Percentiles rank a stretch among this genome's conserved stretches.
These are phyloP conservation scores for Monosporozyma aerobia DNA, from an alignment of 805 yeast genomes.

Conservation along the genomic window DNA sequence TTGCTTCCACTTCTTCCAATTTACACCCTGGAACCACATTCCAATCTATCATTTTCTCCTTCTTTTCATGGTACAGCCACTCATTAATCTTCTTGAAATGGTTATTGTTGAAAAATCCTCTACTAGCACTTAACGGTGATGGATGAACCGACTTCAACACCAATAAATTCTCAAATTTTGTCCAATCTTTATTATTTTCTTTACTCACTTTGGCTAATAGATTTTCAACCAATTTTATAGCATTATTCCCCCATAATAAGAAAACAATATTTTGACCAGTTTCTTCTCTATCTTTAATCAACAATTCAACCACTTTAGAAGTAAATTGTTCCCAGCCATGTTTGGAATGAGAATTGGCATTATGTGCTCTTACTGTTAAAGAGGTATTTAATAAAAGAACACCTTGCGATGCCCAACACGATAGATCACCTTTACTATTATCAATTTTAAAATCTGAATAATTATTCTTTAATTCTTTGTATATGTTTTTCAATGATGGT, in stretches of 20 bases:
- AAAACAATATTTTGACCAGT: conserved; percentile 51
- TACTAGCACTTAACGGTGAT: conserved; percentile 86
- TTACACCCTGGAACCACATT: conserved; percentile 30
- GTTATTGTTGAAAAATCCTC: conserved; percentile 61
- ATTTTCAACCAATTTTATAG: conserved; percentile 48
- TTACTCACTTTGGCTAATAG: conserved; percentile 21
- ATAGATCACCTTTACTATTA: conserved; percentile 47
- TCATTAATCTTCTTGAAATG: conserved; percentile 72
- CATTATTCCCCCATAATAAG: conserved; percentile 78
- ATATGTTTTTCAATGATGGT: conserved; percentile 79
- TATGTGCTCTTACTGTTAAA: conserved; percentile 84
- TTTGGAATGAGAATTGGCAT: conserved; percentile 85
- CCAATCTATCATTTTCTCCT: conserved; percentile 57
- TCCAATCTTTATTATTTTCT: conserved; percentile 1
- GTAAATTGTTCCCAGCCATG: conserved; percentile 93
- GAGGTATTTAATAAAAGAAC: conserved; percentile 82
- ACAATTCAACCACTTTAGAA: conserved; percentile 48
- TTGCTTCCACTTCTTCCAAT: conserved; percentile 16
- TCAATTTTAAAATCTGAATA: conserved; percentile 59
- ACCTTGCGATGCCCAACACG: conserved; percentile 81
- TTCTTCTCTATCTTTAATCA: conserved; percentile 41
- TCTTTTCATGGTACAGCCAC: conserved; percentile 47
- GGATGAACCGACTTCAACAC: conserved; percentile 82
- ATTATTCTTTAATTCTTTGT: conserved; percentile 63
- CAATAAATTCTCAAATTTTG: conserved; percentile 28